Evolutionary conservation across 2,329 filamentous ascomycete species (phyloP), one percentile per base, ranked within the genome.

Genomic region (Talaromyces sp.): DNA sequence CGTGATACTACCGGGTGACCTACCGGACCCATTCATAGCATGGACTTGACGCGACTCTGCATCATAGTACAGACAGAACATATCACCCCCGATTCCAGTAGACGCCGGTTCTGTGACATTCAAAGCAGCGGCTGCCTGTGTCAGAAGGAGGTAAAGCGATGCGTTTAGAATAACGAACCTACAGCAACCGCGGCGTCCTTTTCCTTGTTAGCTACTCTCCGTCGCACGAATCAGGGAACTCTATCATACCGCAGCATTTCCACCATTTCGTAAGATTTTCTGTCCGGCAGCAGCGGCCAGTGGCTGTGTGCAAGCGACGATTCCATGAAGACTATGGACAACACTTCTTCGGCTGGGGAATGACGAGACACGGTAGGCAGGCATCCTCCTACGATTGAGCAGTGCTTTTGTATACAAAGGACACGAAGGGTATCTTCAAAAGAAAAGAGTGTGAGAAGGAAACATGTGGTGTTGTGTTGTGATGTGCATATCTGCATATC

Each of bases 81-180:
- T 92, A 78, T 99, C 95, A 65, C 95, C 95, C 62, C 95, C 95
- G 63, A 98, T 97, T 50, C 95, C 95, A 0, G 94, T 98, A 3
- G 90, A 95, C 62, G 88, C 87, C 8, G 95, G 95, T 73, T 99
- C 95, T 0, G 93, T 96, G 72, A 98, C 85, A 77, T 97, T 98
- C 61, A 99, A 82, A 4, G 88, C 92, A 31, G 95, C 95, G 52
- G 94, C 94, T 91, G 56, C 36, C 14, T 23, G 14, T 51, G 31
- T 64, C 57, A 56, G 63, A 50, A 30, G 14, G 16, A 34, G 18
- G 6, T 59, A 56, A 4, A 12, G 3, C 7, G 16, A 2, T 27
- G 27, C 4, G 23, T 18, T 30, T 23, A 42, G 18, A 16, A 28
- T 9, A 14, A 40, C 54, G 12, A 40, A 90, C 89, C 89, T 63